Evolutionary conservation across 352 stramenopile species (phyloP), one percentile per base, ranked within the genome.

Genomic region (Globisporangium recalcitrans): DNA sequence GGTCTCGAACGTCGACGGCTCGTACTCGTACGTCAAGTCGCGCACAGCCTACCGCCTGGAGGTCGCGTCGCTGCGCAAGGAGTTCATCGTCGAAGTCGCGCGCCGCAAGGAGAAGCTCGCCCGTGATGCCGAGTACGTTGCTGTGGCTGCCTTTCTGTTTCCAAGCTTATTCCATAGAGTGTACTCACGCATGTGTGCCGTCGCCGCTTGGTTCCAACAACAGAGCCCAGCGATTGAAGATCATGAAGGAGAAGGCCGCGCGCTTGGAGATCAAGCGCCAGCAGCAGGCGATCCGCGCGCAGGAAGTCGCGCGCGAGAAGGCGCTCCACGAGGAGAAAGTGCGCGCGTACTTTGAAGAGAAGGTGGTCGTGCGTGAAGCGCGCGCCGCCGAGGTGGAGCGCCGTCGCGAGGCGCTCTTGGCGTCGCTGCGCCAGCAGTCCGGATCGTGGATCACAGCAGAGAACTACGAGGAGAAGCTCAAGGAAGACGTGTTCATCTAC

Each of bases 211-310:
- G 58, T 42, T 7, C 22, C 34, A 46, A 13, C 21, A 60, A 8
- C 55, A 92, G 83, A 60, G 71, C 84, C 19, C 81, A 95, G 65
- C 82, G 83, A 47, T 65, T 81, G 66, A 90, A 83, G 65, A 91
- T 95, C 59, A 87, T 92, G 78, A 93, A 93, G 72, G 83, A 85
- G 57, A 95, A 95, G 77, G 83, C 85, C 10, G 82, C 83, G 52
- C 82, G 85, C 67, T 78, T 95, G 75, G 83, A 90, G 64, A 88
- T 92, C 66, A 95, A 95, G 77, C 83, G 82, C 26, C 83, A 95
- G 72, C 80, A 93, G 69, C 83, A 95, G 72, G 83, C 74, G 24
- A 88, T 93, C 51, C 83, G 85, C 47, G 85, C 85, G 44, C 78
- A 85, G 68, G 85, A 95, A 63, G 83, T 95, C 7, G 83, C 78